Evolutionary conservation across 2,329 filamentous ascomycete species (phyloP).

Genomic region (Cytospora leucostoma): DNA sequence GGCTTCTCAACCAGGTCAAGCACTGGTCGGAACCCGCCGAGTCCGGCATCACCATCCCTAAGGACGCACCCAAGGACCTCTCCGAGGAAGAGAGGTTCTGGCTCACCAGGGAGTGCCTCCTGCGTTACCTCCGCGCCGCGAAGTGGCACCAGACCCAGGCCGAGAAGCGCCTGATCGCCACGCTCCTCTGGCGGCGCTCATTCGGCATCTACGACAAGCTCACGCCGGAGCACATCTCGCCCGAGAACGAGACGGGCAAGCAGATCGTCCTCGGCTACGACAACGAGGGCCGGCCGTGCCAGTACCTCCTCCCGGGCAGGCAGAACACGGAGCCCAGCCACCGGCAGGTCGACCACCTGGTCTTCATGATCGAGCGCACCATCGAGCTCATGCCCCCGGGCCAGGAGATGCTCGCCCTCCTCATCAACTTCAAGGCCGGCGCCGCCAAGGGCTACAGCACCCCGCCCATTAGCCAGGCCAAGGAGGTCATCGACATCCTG

Average conservation of each 20-base stretch:
- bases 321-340: conserved; percentile 91
- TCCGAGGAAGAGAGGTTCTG: conserved; percentile 82
- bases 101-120: conserved; percentile 87
- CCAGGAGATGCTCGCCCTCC: conserved; percentile 81
- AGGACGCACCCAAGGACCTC: conserved; percentile 65
- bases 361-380: conserved; percentile 91
- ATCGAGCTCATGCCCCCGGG: conserved; percentile 85
- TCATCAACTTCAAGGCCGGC: conserved; percentile 89
- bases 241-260: conserved; percentile 96
- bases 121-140: conserved; percentile 89
- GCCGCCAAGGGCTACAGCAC: conserved; percentile 71
- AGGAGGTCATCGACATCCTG: conserved; percentile 84
- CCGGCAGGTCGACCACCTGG: conserved; percentile 87
- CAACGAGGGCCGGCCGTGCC: conserved; percentile 79
- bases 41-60: conserved; percentile 33
- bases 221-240: conserved; percentile 83
- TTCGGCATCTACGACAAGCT: conserved; percentile 75
- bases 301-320: conserved; percentile 84
- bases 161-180: conserved; percentile 75
- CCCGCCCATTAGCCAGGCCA: conserved; percentile 73
- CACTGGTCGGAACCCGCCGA: conserved; percentile 52
- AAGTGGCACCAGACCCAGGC: conserved; percentile 83
- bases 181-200: conserved; percentile 85
- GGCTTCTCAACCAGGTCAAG: conserved; percentile 69
- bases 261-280: conserved; percentile 89